These are phyloP conservation scores for Myxozyma kluyveri DNA, from an alignment of 805 yeast genomes.

Conservation along the genomic window DNA sequence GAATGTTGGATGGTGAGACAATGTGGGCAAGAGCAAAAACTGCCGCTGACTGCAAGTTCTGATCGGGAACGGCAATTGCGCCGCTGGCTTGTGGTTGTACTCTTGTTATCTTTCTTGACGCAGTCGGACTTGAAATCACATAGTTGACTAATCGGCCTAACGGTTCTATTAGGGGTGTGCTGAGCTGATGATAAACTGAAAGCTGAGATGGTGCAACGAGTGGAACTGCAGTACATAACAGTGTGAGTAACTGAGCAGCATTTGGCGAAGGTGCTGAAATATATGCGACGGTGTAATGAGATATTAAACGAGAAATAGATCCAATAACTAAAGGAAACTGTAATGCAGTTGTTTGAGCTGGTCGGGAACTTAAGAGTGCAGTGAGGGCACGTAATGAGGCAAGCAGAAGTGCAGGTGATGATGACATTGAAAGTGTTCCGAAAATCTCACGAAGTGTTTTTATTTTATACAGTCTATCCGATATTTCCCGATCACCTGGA, in stretches of 20 bases:
- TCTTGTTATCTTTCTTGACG: not conserved
- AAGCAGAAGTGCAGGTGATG: constrained; percentile 13
- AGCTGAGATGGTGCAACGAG: constrained; percentile 15
- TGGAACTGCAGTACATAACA: constrained; percentile 17
- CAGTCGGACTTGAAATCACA: not conserved
- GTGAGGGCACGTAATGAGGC: constrained; percentile 22
- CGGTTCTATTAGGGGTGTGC: constrained; percentile 1
- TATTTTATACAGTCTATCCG: constrained; percentile 9
- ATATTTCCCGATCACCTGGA: constrained; percentile 25
- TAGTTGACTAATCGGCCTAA: constrained; percentile 2
- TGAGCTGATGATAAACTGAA: constrained; percentile 1
- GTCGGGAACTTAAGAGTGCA: constrained; percentile 11
- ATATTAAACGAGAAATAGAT: constrained; percentile 7
- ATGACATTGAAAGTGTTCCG: constrained; percentile 2
- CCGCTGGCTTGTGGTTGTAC: not conserved
- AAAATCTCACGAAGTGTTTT: constrained; percentile 10
- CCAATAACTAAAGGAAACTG: constrained; percentile 12
- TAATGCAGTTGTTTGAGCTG: constrained; percentile 5
- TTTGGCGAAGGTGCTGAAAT: not conserved
- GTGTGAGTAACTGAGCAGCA: constrained; percentile 5
- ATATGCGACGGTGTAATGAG: not conserved
- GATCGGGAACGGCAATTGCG: not conserved
- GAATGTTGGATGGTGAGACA: constrained; percentile 10
- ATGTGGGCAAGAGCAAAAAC: constrained; percentile 21
- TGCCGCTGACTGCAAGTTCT: constrained; percentile 14